Percentiles rank a stretch among this genome's conserved stretches.
Evolutionary conservation across 495 filamentous ascomycete genomes (phyloP).

Genomic region (Cladorrhinum samala): DNA sequence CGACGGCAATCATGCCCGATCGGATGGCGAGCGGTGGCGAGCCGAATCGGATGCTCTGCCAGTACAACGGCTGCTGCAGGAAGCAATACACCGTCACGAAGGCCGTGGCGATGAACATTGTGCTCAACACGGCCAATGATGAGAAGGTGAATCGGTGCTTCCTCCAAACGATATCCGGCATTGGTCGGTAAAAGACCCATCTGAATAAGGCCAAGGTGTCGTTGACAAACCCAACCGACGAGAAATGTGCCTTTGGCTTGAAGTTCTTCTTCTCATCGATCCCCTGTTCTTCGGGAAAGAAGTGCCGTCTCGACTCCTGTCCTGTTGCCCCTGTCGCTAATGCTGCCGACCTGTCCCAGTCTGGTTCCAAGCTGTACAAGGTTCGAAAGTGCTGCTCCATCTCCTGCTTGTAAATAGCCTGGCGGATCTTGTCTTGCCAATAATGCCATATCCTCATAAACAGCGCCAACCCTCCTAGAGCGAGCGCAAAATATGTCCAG

Average conservation of each 20-base stretch:
- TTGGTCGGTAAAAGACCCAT: constrained; percentile 79
- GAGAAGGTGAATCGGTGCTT: constrained; percentile 66
- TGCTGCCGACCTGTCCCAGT: constrained; percentile 60
- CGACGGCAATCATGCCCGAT: constrained; percentile 87
- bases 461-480: constrained; percentile 57
- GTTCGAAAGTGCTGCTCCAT: constrained; percentile 51
- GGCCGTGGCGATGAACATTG: constrained; percentile 56
- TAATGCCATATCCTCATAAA: constrained; percentile 70
- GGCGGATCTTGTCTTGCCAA: constrained; percentile 82
- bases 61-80: constrained; percentile 77
- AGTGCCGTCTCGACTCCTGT: constrained; percentile 49
- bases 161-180: constrained; percentile 59
- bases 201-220: constrained; percentile 68
- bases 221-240: constrained; percentile 64
- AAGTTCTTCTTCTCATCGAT: constrained; percentile 42
- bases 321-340: constrained; percentile 58
- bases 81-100: constrained; percentile 80
- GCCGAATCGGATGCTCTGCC: constrained; percentile 71
- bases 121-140: constrained; percentile 59
- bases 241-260: constrained; percentile 61
- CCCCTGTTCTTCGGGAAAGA: constrained; percentile 56
- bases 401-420: constrained; percentile 74
- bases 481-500: constrained; percentile 79
- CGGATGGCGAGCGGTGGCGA: constrained; percentile 87
- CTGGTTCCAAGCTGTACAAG: constrained; percentile 48